Base-by-base conservation (phyloP, 2,329 filamentous ascomycete species). In the Venturiaceae sp. region DNA sequence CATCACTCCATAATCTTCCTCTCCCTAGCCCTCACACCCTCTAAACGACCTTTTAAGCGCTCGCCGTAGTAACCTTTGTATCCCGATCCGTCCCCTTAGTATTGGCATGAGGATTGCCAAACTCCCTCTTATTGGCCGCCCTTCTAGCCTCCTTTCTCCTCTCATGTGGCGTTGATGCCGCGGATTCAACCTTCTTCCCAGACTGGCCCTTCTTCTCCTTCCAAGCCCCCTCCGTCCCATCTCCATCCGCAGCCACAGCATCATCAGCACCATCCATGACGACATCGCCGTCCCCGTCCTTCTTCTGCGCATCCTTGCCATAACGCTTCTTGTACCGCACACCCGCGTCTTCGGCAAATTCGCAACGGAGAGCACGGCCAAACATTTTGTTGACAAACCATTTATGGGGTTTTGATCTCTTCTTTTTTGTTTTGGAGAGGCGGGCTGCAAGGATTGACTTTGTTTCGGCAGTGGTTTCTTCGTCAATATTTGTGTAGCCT, bases 251-350 rank as follows among this genome's bases (percentile, higher is more conserved):
- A n/a, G 52, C 54, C 54, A 54, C 65, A 64, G 62, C 65, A 60
- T 61, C 65, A 28, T 68, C 66, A 63, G 28, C 44, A 33, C 66
- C 63, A 60, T 70, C 66, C 58, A 63, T 60, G 61, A 62, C 61
- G 64, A 71, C 72, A 41, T n/a, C 58, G 13, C 21, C 52, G 11
- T 56, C 37, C 30, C 41, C 52, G 5, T 61, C 30, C 62, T 73
- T 75, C 21, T 75, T 78, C 13, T 68, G 64, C 13, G 65, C 62
- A 5, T 64, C 86, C 71, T 92, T 92, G 63, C 90, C 88, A 68
- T 88, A 97, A 1, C 94, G 84, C 79, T 97, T 99, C 77, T 92
- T 92, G 74, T 99, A 99, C 60, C 94, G 79, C 34, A 84, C 83
- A 65, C 90, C 85, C 60, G 92, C 84, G 71, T 97, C 94, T 75